Base-by-base conservation (phyloP, 306 rosid species). In the Trichosanthes cucumerina region DNA sequence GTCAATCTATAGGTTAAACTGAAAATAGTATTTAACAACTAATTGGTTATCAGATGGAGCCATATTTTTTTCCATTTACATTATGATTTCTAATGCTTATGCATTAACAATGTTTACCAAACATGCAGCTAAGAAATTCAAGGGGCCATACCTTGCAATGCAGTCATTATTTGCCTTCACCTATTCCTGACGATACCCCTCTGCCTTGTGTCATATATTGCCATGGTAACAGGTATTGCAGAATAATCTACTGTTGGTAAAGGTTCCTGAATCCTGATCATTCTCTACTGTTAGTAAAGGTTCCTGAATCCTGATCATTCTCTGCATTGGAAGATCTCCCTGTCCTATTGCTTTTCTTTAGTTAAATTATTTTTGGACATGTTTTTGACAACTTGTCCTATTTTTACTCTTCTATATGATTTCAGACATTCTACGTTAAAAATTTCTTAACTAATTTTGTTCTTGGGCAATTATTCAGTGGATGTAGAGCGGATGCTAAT, bases 401-500 rank as follows among this genome's bases (percentile, higher is more conserved):
- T 72, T 63, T 78, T 69, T 34, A 68, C 53, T 75, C 81, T 79
- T 26, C 21, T 56, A 44, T 54, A 62, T 47, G 59, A 24, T 72
- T 72, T 44, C 3, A 24, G 78, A 49, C 78, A 26, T 31, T 73
- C 23, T 72, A 72, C 7, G 7, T 31, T 15, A 16, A 46, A 11
- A 14, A 47, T 47, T 44, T 47, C 49, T 43, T 21, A 70, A 49
- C 84, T 79, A 31, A 77, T 33, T 33, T 64, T 80, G 72, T 53
- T 60, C 65, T 38, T 81, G 89, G 81, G 47, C 71, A 70, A 84
- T 77, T 79, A 78, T 92, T 87, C 95, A 95, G 99, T 90, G 99
- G 99, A 78, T 95, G 99, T 84, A 86, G 99, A 81, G 97, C 90
- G 34, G 99, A 95, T 84, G 99, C 97, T 76, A 95, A 95, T 86